These are phyloP conservation scores for Umbilicus rupestris DNA, from an alignment of 164 flowering plant genomes.

Conservation along the genomic window DNA sequence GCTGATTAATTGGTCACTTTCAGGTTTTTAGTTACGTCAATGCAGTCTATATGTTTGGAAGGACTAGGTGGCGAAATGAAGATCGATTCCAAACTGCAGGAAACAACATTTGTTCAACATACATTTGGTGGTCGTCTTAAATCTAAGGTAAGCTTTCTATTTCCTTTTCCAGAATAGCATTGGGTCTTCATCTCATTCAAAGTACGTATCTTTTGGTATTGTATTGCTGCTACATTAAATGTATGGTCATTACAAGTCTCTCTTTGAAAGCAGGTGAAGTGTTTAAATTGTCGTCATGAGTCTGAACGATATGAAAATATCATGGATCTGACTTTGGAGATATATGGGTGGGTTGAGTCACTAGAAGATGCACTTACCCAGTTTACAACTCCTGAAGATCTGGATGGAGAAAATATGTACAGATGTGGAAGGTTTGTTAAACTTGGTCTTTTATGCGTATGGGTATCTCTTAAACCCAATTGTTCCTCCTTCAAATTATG, in stretches of 20 bases:
- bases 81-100: constrained; percentile 61
- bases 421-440: constrained; percentile 70
- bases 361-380: constrained; percentile 80
- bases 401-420: constrained; percentile 94
- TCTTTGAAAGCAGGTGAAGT: constrained; percentile 46
- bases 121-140: constrained; percentile 74
- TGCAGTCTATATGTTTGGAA: constrained; percentile 82
- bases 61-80: constrained; percentile 57
- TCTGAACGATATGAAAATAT: constrained; percentile 75
- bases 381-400: constrained; percentile 68
- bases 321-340: constrained; percentile 90
- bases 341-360: constrained; percentile 71
- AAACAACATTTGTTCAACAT: constrained; percentile 79
- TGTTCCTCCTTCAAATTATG: too few relatives aligned
- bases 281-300: constrained; percentile 62
- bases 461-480: not conserved
- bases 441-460: not conserved
- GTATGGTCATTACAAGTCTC: not conserved
- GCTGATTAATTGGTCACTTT: constrained; percentile 11
- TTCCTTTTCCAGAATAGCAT: not conserved
- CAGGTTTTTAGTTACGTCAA: constrained; percentile 71
- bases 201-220: not conserved
- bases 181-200: not conserved
- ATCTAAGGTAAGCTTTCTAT: constrained; percentile 49
- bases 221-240: not conserved